These are phyloP conservation scores for Mortierella antarctica DNA, from an alignment of 192 early-diverging fungal species.

Conservation along the genomic window DNA sequence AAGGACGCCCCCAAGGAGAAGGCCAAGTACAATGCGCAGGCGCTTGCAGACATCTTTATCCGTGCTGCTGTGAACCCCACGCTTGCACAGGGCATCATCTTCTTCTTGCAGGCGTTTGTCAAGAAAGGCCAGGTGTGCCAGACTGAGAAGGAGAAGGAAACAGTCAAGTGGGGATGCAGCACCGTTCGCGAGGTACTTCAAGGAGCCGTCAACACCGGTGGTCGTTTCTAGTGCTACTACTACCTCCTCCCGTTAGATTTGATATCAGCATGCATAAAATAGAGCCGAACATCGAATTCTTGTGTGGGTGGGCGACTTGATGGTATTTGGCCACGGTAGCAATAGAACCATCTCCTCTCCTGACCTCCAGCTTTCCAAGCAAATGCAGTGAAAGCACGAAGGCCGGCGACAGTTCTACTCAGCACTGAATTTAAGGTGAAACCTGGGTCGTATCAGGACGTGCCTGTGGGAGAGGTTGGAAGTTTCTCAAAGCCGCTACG, in stretches of 20 bases:
- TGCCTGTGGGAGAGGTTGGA: too few species aligned
- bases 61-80: constrained; percentile 69
- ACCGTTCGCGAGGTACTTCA: constrained; percentile 70
- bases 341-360: too few species aligned
- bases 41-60: constrained; percentile 65
- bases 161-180: constrained; percentile 73
- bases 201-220: constrained; percentile 48
- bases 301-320: too few species aligned
- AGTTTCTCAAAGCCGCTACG: too few species aligned
- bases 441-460: too few species aligned
- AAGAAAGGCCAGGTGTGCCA: constrained; percentile 68
- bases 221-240: constrained; percentile 24
- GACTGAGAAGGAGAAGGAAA: constrained; percentile 70
- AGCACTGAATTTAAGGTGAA: too few species aligned
- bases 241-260: neutral
- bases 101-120: constrained; percentile 86
- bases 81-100: constrained; percentile 84
- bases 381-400: too few species aligned
- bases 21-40: constrained; percentile 57
- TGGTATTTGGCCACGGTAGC: too few species aligned
- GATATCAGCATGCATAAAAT: neutral
- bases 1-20: constrained; percentile 38
- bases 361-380: too few species aligned
- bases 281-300: neutral
- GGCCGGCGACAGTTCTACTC: too few species aligned